Base-by-base conservation (phyloP, 768 basidiomycete species). In the Xerocomellus amylosporus region DNA sequence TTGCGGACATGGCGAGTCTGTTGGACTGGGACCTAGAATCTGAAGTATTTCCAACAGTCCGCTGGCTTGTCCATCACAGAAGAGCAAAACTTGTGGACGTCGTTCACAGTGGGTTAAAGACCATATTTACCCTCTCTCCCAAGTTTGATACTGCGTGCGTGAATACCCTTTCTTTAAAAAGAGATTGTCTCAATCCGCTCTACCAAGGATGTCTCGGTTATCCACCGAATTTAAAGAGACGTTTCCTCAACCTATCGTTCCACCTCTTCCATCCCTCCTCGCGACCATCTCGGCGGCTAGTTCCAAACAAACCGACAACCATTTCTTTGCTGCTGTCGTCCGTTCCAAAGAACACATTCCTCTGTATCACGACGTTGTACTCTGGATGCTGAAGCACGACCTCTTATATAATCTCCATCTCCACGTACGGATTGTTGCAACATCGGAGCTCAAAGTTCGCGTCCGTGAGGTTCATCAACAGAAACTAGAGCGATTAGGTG, bases 301-400 rank as follows among this genome's bases (percentile, higher is more conserved):
- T 46, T 81, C 84, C 41, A 80, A 83, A 59, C 81, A 83, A 64
- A 75, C 73, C 15, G 81, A 84, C 33, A 87, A 82, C 55, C 86
- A 92, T 56, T 94, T 93, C 71, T 89, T 88, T 58, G 86, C 87
- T 15, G 81, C 89, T 10, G 83, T 97, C 42, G 87, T 90, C 15
- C 77, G 82, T 44, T 72, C 78, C 20, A 85, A 87, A 63, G 86
- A 87, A 37, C 74, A 79, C 12, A 81, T 93, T 28, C 77, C 81
- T 5, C 68, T 84, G 47, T 96, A 90, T 69, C 81, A 87, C 58
- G 84, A 92, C 26, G 89, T 95, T 30, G 83, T 98, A 12, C 73
- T 88, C 36, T 98, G 95, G 96, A 83, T 98, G 78, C 78, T 98
- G 36, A 89, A 89, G 65, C 84, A 85, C 38, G 93, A 93, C 64